These are phyloP conservation scores for Aspergillus bertholletiae DNA, from an alignment of 495 filamentous ascomycete species.

Conservation along the genomic window DNA sequence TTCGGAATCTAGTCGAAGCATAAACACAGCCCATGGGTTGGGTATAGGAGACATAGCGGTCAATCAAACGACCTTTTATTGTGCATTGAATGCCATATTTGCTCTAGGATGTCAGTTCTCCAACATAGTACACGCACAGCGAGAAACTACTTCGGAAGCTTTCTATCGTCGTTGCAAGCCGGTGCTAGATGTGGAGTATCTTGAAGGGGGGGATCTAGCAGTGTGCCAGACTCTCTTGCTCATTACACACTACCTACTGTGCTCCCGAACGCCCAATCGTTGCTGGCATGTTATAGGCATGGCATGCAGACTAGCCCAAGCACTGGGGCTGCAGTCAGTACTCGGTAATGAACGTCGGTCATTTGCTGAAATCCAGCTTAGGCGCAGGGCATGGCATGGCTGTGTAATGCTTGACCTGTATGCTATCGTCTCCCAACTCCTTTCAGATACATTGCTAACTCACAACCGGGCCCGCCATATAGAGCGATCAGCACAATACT, in stretches of 20 bases:
- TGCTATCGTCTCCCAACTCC: not conserved
- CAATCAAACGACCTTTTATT: conserved; percentile 25
- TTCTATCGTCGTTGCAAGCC: conserved; percentile 31
- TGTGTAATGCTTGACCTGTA: conserved; percentile 40
- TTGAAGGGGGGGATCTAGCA: conserved; percentile 24
- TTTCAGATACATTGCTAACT: too few species aligned
- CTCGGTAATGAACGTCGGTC: conserved; percentile 7
- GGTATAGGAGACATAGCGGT: conserved; percentile 6
- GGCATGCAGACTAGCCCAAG: conserved; percentile 33
- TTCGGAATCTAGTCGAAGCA: conserved; percentile 7
- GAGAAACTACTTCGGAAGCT: conserved; percentile 21
- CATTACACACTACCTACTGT: conserved; percentile 35
- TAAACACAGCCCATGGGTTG: not conserved
- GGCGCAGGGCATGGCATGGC: conserved; percentile 36
- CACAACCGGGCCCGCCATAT: too few species aligned
- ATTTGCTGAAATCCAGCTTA: conserved; percentile 31
- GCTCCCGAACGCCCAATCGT: conserved; percentile 28
- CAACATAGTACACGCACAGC: conserved; percentile 15
- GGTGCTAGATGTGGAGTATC: conserved; percentile 28
- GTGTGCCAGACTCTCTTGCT: conserved; percentile 39
- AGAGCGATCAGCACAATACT: conserved; percentile 31
- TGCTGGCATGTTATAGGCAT: conserved; percentile 41
- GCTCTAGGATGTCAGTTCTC: conserved; percentile 35
- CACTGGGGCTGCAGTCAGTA: conserved; percentile 30
- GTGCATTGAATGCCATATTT: conserved; percentile 34